These are phyloP conservation scores for Mycena pura DNA, from an alignment of 768 basidiomycete genomes.

Conservation along the genomic window DNA sequence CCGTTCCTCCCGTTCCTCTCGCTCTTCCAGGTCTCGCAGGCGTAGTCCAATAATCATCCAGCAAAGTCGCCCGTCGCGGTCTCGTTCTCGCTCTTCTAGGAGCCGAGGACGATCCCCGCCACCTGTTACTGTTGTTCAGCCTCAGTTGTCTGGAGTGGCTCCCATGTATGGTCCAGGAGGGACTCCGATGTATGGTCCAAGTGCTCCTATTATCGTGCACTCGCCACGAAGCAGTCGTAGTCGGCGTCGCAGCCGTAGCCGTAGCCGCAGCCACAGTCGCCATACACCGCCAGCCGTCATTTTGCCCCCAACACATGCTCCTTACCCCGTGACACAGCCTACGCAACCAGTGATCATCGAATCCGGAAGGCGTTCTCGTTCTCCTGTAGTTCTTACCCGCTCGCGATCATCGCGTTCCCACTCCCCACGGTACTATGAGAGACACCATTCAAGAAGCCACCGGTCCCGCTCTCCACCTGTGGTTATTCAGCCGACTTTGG, in stretches of 20 bases:
- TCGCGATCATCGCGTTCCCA: conserved; percentile 18
- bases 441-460: background rate
- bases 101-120: conserved; percentile 6
- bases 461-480: conserved; percentile 9
- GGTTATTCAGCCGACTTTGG: background rate
- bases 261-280: conserved; percentile 3
- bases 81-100: conserved; percentile 12
- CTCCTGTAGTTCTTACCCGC: background rate
- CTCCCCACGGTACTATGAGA: conserved; percentile 1
- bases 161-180: no score
- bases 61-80: conserved; percentile 13
- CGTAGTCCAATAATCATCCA: conserved; percentile 14
- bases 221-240: conserved; percentile 5
- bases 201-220: background rate
- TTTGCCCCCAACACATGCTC: background rate
- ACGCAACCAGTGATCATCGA: conserved; percentile 13
- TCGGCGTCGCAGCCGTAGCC: background rate
- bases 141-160: no score
- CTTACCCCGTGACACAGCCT: background rate
- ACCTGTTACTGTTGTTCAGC: conserved; percentile 2
- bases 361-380: conserved; percentile 1
- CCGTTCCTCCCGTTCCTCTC: conserved; percentile 18
- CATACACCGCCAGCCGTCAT: conserved; percentile 13
- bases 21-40: background rate
- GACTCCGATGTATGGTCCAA: background rate